A percentile compares a stretch with the other conserved stretches of the same genome.
Conservation (phyloP, 1,284 basidiomycete species). For the Rhodotorula sp. region DNA sequence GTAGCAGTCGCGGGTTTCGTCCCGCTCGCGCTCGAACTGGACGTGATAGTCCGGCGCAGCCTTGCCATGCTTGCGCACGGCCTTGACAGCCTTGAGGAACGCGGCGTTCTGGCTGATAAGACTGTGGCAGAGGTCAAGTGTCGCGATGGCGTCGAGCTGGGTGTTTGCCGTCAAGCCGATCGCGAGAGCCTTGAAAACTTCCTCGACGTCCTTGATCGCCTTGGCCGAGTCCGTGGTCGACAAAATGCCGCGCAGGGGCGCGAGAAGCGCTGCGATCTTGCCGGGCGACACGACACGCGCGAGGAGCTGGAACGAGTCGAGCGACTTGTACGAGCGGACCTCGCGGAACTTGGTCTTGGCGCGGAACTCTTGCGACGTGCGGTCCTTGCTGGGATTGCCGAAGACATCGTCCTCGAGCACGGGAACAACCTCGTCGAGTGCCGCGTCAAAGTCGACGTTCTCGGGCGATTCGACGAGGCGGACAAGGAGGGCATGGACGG, state of each 20-base stretch:
- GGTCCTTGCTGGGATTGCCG: conserved; percentile 88
- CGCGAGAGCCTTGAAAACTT: conserved; percentile 78
- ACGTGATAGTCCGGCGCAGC: conserved; percentile 63
- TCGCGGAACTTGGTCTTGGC: conserved; percentile 85
- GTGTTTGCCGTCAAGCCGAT: conserved; percentile 80
- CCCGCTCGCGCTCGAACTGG: conserved; percentile 66
- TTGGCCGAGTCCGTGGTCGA: conserved; percentile 78
- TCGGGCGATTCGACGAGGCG: conserved; percentile 63
- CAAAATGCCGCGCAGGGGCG: conserved; percentile 80
- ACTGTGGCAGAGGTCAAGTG: conserved; percentile 82
- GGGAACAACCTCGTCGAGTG: conserved; percentile 72
- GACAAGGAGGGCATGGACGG: conserved; percentile 75
- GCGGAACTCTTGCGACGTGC: conserved; percentile 77
- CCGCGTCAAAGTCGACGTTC: conserved; percentile 67
- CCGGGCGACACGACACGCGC: conserved; percentile 70
- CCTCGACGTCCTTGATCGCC: conserved; percentile 82
- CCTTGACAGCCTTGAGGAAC: conserved; percentile 55
- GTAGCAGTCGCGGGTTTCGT: conserved; percentile 65
- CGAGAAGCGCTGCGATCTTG: conserved; percentile 72
- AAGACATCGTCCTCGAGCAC: conserved; percentile 91
- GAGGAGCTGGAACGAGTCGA: conserved; percentile 80
- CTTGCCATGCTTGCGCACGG: conserved; percentile 42
- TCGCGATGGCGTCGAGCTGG: conserved; percentile 65
- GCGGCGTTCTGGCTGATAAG: conserved; percentile 85
- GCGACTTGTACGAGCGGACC: conserved; percentile 72